Conservation (phyloP, 2,329 filamentous ascomycete genomes). For the Grosmannia serpens region DNA sequence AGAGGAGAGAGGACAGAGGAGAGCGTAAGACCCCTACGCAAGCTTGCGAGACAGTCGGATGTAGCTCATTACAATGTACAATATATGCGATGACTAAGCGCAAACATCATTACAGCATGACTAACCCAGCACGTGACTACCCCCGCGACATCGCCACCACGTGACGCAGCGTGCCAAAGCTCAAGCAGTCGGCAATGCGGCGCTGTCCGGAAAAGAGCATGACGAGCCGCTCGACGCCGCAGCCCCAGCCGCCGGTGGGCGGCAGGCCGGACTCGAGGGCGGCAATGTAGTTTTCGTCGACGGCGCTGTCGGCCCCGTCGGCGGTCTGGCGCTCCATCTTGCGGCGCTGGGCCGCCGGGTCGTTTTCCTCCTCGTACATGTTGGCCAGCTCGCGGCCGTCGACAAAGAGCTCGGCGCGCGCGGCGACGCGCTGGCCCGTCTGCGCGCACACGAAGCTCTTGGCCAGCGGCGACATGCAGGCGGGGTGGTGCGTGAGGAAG, state of each 20-base stretch:
- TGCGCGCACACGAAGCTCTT: slow-evolving; percentile 68
- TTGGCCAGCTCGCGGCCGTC: slow-evolving; percentile 76
- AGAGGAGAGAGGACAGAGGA: not conserved
- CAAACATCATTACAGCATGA: too few species aligned
- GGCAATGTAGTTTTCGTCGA: slow-evolving; percentile 72
- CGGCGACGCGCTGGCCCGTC: slow-evolving; percentile 62
- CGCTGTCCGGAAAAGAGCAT: slow-evolving; percentile 78
- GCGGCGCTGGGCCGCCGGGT: slow-evolving; percentile 69
- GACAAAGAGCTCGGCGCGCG: slow-evolving; percentile 78
- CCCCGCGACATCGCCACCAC: slow-evolving; percentile 30
- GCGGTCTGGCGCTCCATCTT: slow-evolving; percentile 59
- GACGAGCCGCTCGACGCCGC: slow-evolving; percentile 77
- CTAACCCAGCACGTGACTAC: too few species aligned
- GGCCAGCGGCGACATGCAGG: slow-evolving; percentile 79
- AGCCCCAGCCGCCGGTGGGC: slow-evolving; percentile 96
- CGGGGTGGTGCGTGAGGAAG: slow-evolving; percentile 83
- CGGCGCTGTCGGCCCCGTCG: slow-evolving; percentile 33
- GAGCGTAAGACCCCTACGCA: too few species aligned
- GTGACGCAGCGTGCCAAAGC: slow-evolving; percentile 75
- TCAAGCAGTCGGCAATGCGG: slow-evolving; percentile 75
- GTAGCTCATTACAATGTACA: too few species aligned
- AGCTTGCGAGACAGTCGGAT: too few species aligned
- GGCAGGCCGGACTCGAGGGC: slow-evolving; percentile 82
- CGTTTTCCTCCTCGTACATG: slow-evolving; percentile 97
- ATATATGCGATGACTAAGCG: too few species aligned